Evolutionary conservation across 2,329 filamentous ascomycete genomes (phyloP).

Genomic region (Botrytis aclada): DNA sequence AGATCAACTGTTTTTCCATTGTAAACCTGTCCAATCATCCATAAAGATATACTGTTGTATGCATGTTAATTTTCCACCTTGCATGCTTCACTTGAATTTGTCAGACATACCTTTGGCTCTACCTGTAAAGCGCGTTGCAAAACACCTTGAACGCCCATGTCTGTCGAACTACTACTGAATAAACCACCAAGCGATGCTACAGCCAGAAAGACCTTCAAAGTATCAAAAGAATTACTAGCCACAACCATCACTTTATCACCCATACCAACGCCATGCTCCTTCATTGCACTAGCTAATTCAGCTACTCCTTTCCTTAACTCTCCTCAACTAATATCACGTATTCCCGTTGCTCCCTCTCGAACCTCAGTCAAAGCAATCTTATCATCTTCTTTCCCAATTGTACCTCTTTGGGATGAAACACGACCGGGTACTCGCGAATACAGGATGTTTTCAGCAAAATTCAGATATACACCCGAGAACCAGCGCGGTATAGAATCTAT

Average conservation of each 20-base stretch:
- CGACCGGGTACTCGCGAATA: slow-evolving; percentile 50
- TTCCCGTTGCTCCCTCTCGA: slow-evolving; percentile 58
- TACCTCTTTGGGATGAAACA: slow-evolving; percentile 48
- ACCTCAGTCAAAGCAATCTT: slow-evolving; percentile 71
- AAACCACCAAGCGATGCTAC: slow-evolving; percentile 68
- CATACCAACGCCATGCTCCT: slow-evolving; percentile 59
- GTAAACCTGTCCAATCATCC: slow-evolving; percentile 74
- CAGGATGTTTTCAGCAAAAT: slow-evolving; percentile 78
- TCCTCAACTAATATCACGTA: slow-evolving; percentile 62
- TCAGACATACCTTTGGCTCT: slow-evolving; percentile 55
- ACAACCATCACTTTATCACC: slow-evolving; percentile 77
- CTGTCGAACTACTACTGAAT: slow-evolving; percentile 74
- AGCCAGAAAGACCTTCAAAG: slow-evolving; percentile 68
- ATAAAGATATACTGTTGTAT: slow-evolving; percentile 65
- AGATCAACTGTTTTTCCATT: slow-evolving; percentile 75
- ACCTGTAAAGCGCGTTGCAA: slow-evolving; percentile 73
- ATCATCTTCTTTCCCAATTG: slow-evolving; percentile 63
- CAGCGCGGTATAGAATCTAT: slow-evolving; percentile 72
- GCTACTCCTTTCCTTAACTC: slow-evolving; percentile 60
- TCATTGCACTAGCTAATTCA: slow-evolving; percentile 62
- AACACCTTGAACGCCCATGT: slow-evolving; percentile 79
- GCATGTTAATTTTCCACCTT: not conserved
- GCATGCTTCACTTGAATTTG: not conserved
- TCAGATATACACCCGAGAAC: slow-evolving; percentile 72
- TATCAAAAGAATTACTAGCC: slow-evolving; percentile 72